Evolutionary conservation across 371 early-diverging fungal species (phyloP), one percentile per base, ranked within the genome.

Genomic region (Mortierella sp.): DNA sequence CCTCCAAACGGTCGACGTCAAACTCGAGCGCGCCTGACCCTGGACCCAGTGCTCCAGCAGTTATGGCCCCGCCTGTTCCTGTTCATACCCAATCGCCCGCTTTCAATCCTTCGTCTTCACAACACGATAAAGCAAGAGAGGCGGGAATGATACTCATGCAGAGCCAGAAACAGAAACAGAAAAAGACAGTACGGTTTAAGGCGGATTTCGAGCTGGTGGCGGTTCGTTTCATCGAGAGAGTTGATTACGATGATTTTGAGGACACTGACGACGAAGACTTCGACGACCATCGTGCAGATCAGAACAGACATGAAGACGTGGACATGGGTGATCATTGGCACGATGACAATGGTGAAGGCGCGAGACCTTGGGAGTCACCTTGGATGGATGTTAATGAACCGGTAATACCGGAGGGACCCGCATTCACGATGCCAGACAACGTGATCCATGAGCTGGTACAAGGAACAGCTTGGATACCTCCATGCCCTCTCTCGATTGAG

Each of bases 161-260:
- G 34, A 19, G n/a, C n/a, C n/a, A n/a, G n/a, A n/a, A n/a, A n/a
- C 42, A 30, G 4, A 30, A 39, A 12, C 53, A 41, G 48, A 56
- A 51, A 41, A 72, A 64, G 34, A 64, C 39, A 2, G 72, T 72
- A 12, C 72, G 61, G 5, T 72, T 72, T 61, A 72, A 32, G 28
- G 59, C 48, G 0, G 64, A 37, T 5, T 8, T 23, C 28, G 72
- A 55, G 1, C 52, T 72, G 5, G 48, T 26, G 15, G 19, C 28
- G 11, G 28, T 59, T 12, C n/a, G 48, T 4, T 23, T 39, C 6
- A 30, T 66, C 32, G 51, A 64, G 30, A 8, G 52, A 6, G 27
- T 24, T 15, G 52, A 48, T 6, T 48, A 30, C 17, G 19, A 52
- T 26, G 37, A 49, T 15, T 41, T 57, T n/a, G 48, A 31, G 21